Conservation (phyloP, 768 basidiomycete species). For the Russula abietina region DNA sequence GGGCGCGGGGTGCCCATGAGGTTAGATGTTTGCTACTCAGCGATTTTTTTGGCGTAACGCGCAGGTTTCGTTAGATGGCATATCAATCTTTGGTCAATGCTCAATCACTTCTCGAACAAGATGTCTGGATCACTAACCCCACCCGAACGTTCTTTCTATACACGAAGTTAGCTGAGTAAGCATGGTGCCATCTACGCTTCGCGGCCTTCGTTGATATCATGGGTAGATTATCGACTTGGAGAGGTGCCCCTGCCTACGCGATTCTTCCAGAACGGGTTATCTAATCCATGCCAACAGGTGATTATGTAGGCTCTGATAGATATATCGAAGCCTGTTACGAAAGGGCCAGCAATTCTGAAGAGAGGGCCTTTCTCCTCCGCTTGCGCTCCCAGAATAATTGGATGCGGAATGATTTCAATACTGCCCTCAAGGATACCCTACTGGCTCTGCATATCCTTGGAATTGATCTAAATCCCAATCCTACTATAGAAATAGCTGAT, state of each 20-base stretch:
- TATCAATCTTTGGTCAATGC: constrained; percentile 58
- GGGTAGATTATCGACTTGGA: constrained; percentile 56
- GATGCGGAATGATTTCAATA: constrained; percentile 49
- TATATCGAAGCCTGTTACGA: constrained; percentile 50
- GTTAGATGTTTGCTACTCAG: constrained; percentile 31
- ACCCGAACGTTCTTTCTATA: constrained; percentile 47
- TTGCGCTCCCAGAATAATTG: constrained; percentile 60
- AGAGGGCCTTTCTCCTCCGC: constrained; percentile 50
- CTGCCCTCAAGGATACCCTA: constrained; percentile 54
- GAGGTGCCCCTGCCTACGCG: constrained; percentile 36
- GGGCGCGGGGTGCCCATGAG: constrained; percentile 70
- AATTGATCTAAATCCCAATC: constrained; percentile 50
- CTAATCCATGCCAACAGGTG: constrained; percentile 36
- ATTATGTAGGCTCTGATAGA: constrained; percentile 46
- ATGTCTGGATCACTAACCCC: constrained; percentile 49
- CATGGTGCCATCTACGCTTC: constrained; percentile 17
- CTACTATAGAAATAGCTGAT: constrained; percentile 50
- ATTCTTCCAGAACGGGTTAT: background rate
- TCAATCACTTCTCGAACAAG: constrained; percentile 44
- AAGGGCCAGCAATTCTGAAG: constrained; percentile 46
- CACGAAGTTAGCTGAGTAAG: constrained; percentile 57
- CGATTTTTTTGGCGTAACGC: background rate
- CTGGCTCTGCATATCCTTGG: constrained; percentile 55
- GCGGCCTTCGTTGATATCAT: constrained; percentile 2
- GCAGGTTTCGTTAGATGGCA: constrained; percentile 42